Evolutionary conservation across 2,329 filamentous ascomycete genomes (phyloP).

Genomic region (Penicillium sp.): DNA sequence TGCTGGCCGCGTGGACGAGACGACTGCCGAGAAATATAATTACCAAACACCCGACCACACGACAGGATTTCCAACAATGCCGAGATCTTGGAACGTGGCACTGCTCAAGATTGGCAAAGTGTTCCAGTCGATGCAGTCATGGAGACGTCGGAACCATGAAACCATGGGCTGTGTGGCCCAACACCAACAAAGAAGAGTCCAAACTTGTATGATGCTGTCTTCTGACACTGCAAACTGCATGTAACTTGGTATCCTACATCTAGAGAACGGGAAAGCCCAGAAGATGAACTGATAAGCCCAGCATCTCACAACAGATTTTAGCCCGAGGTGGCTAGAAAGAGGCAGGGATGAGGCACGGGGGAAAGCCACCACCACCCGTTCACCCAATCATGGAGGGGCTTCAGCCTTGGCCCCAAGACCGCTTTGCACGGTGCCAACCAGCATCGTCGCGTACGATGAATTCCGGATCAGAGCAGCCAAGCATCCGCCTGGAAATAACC

Average conservation of each 20-base stretch:
- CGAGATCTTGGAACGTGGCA: conserved; percentile 23
- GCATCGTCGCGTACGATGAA: conserved; percentile 11
- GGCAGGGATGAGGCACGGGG: conserved; percentile 1
- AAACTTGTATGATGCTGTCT: background rate
- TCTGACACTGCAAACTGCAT: background rate
- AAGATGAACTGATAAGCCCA: background rate
- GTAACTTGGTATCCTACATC: background rate
- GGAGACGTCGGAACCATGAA: conserved; percentile 18
- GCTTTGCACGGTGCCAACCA: conserved; percentile 7
- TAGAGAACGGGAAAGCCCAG: background rate
- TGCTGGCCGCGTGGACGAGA: background rate
- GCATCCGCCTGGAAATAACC: conserved; percentile 12
- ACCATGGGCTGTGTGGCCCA: conserved; percentile 2
- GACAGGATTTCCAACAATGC: conserved; percentile 13
- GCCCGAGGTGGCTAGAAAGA: background rate
- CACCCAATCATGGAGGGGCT: conserved; percentile 21
- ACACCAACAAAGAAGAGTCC: background rate
- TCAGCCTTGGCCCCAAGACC: conserved; percentile 12
- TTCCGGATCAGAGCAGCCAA: conserved; percentile 20
- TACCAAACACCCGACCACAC: conserved; percentile 1
- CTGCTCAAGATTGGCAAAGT: conserved; percentile 20
- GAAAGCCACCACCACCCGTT: background rate
- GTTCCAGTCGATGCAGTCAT: conserved; percentile 20
- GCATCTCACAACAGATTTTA: background rate
- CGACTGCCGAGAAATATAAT: conserved; percentile 3